Evolutionary conservation across 176 grass and related monocot species (phyloP).

Genomic region (Oryza punctata): DNA sequence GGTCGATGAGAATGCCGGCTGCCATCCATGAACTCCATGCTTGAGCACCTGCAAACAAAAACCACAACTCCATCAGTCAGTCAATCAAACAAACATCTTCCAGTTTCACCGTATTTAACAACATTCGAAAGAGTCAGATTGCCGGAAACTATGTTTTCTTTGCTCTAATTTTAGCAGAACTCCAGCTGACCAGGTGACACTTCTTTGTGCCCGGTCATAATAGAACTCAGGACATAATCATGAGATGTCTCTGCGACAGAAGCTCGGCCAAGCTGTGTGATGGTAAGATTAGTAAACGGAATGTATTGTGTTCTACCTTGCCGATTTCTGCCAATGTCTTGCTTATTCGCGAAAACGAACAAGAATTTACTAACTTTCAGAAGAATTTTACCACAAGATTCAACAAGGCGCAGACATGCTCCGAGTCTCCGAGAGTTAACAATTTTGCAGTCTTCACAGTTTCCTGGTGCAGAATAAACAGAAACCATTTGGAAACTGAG

Average conservation of each 20-base stretch:
- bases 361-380: not conserved
- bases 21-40: conserved; percentile 58
- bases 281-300: too few relatives aligned
- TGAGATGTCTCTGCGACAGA: too few relatives aligned
- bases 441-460: not conserved
- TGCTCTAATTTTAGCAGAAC: too few relatives aligned
- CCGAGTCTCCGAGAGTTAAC: not conserved
- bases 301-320: not conserved
- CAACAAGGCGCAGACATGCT: not conserved
- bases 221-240: too few relatives aligned
- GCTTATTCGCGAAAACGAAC: too few relatives aligned
- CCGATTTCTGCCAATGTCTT: conserved; percentile 11
- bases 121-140: not conserved
- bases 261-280: too few relatives aligned
- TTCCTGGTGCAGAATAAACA: not conserved
- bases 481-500: not conserved
- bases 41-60: conserved; percentile 47
- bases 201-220: too few relatives aligned
- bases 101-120: not conserved
- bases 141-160: too few relatives aligned
- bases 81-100: too few relatives aligned
- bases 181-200: too few relatives aligned
- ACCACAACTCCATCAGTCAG: too few relatives aligned
- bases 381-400: not conserved
- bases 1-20: conserved; percentile 60